phyloP scores from a whole-genome alignment of 441 rosid species.

The Croton setiger region DNA sequence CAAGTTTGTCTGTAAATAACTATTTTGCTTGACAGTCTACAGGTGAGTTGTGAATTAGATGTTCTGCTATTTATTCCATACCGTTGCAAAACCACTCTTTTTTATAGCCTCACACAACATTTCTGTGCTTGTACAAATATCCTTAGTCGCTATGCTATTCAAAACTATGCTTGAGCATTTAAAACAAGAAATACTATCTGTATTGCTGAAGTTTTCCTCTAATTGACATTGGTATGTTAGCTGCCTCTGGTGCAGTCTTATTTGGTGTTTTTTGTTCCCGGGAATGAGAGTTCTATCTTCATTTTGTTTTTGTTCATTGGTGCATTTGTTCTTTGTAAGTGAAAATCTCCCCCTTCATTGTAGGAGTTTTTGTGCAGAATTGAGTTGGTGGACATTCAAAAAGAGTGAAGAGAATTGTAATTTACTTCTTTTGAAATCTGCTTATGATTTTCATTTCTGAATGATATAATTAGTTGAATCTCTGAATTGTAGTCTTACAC shows the following conservation, averaged over 20 bases:
- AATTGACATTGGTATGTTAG: not conserved
- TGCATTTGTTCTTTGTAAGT: not conserved
- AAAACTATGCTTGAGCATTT: not conserved
- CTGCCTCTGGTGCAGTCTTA: not conserved
- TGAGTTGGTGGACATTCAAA: not conserved
- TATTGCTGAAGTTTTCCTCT: no score
- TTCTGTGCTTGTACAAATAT: not conserved
- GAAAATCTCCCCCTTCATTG: not conserved
- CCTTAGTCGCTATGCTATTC: not conserved
- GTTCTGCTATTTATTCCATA: not conserved
- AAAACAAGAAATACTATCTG: no score
- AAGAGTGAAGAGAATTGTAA: not conserved
- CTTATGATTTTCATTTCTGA: not conserved
- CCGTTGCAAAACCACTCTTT: not conserved
- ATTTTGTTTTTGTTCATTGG: not conserved
- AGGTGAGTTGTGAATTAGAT: not conserved
- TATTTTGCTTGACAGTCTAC: not conserved
- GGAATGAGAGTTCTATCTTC: not conserved
- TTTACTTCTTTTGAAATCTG: not conserved
- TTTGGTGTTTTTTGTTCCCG: not conserved
- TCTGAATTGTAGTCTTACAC: not conserved
- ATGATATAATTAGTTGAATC: not conserved
- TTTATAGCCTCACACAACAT: not conserved
- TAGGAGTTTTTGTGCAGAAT: not conserved
- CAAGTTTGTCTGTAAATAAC: not conserved